Evolutionary conservation across 768 basidiomycete species (phyloP).

Genomic region (Lanmaoa rubissima): DNA sequence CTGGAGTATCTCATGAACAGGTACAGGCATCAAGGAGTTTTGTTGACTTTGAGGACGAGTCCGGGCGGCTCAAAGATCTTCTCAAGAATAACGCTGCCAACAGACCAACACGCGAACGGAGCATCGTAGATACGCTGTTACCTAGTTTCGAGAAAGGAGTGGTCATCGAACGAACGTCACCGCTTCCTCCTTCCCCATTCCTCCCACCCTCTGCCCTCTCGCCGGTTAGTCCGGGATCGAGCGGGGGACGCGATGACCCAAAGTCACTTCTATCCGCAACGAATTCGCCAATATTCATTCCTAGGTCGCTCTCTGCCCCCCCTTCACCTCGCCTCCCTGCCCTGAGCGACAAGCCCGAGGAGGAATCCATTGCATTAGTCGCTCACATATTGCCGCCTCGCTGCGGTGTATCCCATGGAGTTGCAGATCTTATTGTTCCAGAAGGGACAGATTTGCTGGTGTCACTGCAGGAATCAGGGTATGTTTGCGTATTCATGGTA

Average conservation of each 20-base stretch:
- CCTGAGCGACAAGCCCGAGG: conserved; percentile 12
- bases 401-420: conserved; percentile 37
- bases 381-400: conserved; percentile 47
- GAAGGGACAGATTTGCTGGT: conserved; percentile 44
- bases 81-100: conserved; percentile 53
- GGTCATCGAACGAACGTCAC: conserved; percentile 22
- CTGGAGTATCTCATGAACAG: conserved; percentile 66
- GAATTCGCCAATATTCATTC: conserved; percentile 42
- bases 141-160: conserved; percentile 31
- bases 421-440: conserved; percentile 48
- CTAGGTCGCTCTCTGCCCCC: conserved; percentile 37
- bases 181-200: conserved; percentile 15
- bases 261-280: conserved; percentile 47
- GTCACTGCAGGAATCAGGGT: conserved; percentile 69
- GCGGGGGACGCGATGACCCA: conserved; percentile 31
- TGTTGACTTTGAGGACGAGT: conserved; percentile 81
- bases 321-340: conserved; percentile 31
- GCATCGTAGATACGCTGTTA: conserved; percentile 32
- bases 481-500: conserved; percentile 17
- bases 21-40: conserved; percentile 77
- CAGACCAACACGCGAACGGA: conserved; percentile 25
- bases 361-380: conserved; percentile 20
- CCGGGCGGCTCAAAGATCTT: conserved; percentile 71
- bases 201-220: conserved; percentile 1
- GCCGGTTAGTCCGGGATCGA: conserved; percentile 14